Evolutionary conservation across 805 yeast genomes (phyloP).

Genomic region (Debaryomyces castellii): DNA sequence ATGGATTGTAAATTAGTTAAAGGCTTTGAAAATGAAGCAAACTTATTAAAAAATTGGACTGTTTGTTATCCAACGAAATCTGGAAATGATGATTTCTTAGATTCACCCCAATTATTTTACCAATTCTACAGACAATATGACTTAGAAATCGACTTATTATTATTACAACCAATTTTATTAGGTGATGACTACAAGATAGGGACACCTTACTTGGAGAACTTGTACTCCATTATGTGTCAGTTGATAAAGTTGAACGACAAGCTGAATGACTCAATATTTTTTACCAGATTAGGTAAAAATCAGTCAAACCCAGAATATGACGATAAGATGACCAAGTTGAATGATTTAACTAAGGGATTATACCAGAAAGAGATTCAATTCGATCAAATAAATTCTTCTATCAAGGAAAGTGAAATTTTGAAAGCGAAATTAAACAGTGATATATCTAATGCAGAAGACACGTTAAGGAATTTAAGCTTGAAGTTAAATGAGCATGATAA

Average conservation of each 20-base stretch:
- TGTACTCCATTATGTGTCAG: slow-evolving; percentile 77
- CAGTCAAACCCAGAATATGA: slow-evolving; percentile 14
- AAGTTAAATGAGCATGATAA: slow-evolving; percentile 14
- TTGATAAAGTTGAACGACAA: slow-evolving; percentile 46
- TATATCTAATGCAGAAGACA: slow-evolving; percentile 17
- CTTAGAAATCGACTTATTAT: slow-evolving; percentile 68
- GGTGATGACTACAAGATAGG: slow-evolving; percentile 87
- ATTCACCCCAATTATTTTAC: slow-evolving; percentile 63
- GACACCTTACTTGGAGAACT: slow-evolving; percentile 87
- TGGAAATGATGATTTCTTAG: slow-evolving; percentile 31
- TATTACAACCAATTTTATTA: slow-evolving; percentile 81
- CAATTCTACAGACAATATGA: slow-evolving; percentile 54
- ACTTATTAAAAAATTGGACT: slow-evolving; percentile 55
- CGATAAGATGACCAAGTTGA: slow-evolving; percentile 17
- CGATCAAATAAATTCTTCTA: slow-evolving; percentile 14
- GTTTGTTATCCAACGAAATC: slow-evolving; percentile 38
- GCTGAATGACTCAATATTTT: slow-evolving; percentile 24
- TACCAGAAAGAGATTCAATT: slow-evolving; percentile 14
- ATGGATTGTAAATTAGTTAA: slow-evolving; percentile 75
- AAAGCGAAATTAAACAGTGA: slow-evolving; percentile 23
- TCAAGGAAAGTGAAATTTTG: slow-evolving; percentile 18
- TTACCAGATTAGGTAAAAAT: slow-evolving; percentile 19
- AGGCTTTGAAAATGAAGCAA: slow-evolving; percentile 67
- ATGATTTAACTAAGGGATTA: slow-evolving; percentile 19
- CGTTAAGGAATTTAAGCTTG: slow-evolving; percentile 14